Conservation (phyloP, 805 yeast genomes). For the Millerozyma miso region DNA sequence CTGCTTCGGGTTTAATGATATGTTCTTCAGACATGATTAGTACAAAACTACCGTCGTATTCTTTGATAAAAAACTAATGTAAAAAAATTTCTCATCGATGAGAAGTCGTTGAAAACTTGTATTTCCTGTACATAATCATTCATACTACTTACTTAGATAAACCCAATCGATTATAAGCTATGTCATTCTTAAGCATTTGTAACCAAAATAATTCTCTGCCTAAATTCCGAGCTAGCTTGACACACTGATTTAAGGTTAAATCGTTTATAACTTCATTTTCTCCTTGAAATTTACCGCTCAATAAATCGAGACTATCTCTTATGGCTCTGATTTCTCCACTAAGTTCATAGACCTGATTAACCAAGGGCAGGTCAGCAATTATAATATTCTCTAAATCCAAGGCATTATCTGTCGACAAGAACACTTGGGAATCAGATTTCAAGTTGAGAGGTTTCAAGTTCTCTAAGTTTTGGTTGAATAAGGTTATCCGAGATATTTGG, state of each 20-base stretch:
- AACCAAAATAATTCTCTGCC: conserved; percentile 42
- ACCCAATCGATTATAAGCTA: conserved; percentile 20
- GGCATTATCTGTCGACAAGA: conserved; percentile 8
- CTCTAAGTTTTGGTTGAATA: conserved; percentile 22
- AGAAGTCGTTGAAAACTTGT: not conserved
- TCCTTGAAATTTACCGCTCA: conserved; percentile 46
- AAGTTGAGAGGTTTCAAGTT: conserved; percentile 22
- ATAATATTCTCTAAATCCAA: conserved; percentile 32
- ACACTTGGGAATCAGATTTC: conserved; percentile 14
- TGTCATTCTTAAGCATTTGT: conserved; percentile 30
- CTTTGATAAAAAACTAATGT: not conserved
- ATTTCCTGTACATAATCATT: not conserved
- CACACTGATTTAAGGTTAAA: conserved; percentile 27
- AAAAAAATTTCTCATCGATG: conserved; percentile 1
- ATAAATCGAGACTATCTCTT: conserved; percentile 58
- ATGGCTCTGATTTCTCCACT: conserved; percentile 66
- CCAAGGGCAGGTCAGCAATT: conserved; percentile 36
- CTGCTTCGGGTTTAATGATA: conserved; percentile 84
- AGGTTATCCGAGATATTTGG: conserved; percentile 19
- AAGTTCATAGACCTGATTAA: conserved; percentile 59
- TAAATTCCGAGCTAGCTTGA: conserved; percentile 30
- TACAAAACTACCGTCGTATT: not conserved
- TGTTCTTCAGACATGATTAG: conserved; percentile 58
- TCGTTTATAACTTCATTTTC: conserved; percentile 33
- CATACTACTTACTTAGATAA: conserved; percentile 1